Evolutionary conservation across 805 yeast genomes (phyloP), one percentile per base, ranked within the genome.

Genomic region (Teunomyces panamensis): DNA sequence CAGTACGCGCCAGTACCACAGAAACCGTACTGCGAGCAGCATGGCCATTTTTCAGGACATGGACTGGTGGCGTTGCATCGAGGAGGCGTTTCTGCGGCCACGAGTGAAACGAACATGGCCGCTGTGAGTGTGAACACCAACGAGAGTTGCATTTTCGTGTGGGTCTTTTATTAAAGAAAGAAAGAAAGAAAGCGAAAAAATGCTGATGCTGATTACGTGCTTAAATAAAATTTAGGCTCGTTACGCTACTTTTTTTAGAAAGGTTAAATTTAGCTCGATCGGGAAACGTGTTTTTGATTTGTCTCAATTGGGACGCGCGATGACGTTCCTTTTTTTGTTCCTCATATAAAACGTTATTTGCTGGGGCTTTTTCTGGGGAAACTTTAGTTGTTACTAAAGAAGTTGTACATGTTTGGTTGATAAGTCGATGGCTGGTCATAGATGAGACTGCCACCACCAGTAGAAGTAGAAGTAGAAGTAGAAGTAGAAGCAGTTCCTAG

Each of bases 21-120:
- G 29, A 67, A 72, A 43, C 97, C 97, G 56, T 78, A 84, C 55
- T 82, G 84, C 9, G 88, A 81, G 65, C 97, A 90, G 67, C 97
- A 90, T 48, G 97, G 97, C n/a, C 62, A 55, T 41, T 73, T 75
- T 60, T 85, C 81, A 2, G 97, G 97, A 69, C 97, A 90, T 4
- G 73, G 57, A 11, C 58, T 50, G 9, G 81, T 71, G 8, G 77
- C 66, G 52, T 77, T 78, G 69, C 96, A 89, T 11, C 51, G 45
- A 7, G 34, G 43, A n/a, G 41, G 30, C 17, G 29, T 26, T 35
- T 48, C 45, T 6, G 51, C 51, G 9, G 34, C 37, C 9, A 45
- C 45, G 6, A 43, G 6, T 5, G 41, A 42, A 14, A 11, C 28
- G 5, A 30, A 27, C 39, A 32, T 17, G 34, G 34, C 24, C 24